phyloP scores from a whole-genome alignment of 148 eudicot genomes.

The Camellia lanceoleosa region DNA sequence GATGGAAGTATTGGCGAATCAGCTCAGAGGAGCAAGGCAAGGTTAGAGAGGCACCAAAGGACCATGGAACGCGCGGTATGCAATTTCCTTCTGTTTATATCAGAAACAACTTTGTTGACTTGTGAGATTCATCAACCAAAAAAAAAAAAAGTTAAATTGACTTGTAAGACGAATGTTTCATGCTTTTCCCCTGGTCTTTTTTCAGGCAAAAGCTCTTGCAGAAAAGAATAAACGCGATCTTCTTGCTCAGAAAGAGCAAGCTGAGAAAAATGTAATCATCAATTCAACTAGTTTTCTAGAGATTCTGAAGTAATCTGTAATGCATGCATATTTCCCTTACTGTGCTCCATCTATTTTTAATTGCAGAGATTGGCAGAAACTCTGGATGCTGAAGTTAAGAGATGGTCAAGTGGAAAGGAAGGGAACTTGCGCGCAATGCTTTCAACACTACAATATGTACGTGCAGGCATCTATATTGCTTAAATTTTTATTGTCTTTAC shows the following conservation, averaged over 20 bases:
- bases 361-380: constrained; percentile 75
- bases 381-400: constrained; percentile 83
- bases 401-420: constrained; percentile 94
- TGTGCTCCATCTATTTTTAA: constrained; percentile 18
- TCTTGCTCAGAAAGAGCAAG: constrained; percentile 85
- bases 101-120: background rate
- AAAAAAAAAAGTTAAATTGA: background rate
- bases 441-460: constrained; percentile 94
- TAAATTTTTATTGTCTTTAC: background rate
- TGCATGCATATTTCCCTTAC: constrained; percentile 4
- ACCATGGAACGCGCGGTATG: constrained; percentile 90
- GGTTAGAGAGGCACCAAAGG: constrained; percentile 74
- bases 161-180: background rate
- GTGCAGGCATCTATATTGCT: constrained; percentile 18
- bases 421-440: constrained; percentile 91
- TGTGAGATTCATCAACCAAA: background rate
- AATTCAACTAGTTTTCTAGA: constrained; percentile 4
- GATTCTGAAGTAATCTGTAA: constrained; percentile 9
- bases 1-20: constrained; percentile 56
- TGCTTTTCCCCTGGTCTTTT: constrained; percentile 12
- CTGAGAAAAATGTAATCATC: constrained; percentile 73
- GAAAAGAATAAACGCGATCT: constrained; percentile 89
- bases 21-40: constrained; percentile 76
- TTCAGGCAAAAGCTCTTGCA: constrained; percentile 91
- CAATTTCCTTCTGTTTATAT: constrained; percentile 6